Base-by-base conservation (phyloP, 768 basidiomycete genomes). In the Psilocybe cubensis region DNA sequence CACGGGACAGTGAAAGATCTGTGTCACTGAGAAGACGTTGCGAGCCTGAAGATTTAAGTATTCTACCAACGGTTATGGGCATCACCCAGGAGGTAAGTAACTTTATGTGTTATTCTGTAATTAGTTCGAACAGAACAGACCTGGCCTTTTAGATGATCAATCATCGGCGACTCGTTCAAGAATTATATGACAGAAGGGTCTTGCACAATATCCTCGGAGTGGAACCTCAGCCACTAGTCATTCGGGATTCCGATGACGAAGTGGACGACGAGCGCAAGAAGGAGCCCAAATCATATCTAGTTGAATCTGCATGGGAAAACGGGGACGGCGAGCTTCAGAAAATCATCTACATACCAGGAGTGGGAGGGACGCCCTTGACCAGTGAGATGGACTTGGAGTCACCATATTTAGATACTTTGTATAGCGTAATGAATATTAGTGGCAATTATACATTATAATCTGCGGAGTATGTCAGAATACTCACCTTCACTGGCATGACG, bases 11-110 rank as follows among this genome's bases (percentile, higher is more conserved):
- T 40, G 83, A 86, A 1, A 79, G 77, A 3, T 75, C 79, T 6
- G 68, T 81, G 29, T 73, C 69, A 25, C 71, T 91, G 1, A 66
- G 77, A 21, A 60, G 63, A 47, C 67, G 69, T 12, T 73, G 77
- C 40, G 76, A 83, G 23, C 75, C 82, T 3, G 84, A 86, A 38
- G 87, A 90, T 47, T 74, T 89, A 81, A 93, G 91, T 65, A 88
- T 96, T 51, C 69, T 97, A 42, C 83, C 87, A 2, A 88, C 82
- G 28, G 83, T 97, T 25, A 80, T 96, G 76, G 88, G 90, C 9
- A 82, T 96, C 5, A 90, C 92, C 2, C 86, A 89, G 68, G 91
- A 94, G 82, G 94, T 91, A 12, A 10, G 47, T 48, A 21, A 18
- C 44, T 24, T n/a, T n/a, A 1, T 27, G 8, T 53, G 29, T 4